These are phyloP conservation scores for Triticum urartu DNA, from an alignment of 176 grass and related monocot genomes.

Conservation along the genomic window DNA sequence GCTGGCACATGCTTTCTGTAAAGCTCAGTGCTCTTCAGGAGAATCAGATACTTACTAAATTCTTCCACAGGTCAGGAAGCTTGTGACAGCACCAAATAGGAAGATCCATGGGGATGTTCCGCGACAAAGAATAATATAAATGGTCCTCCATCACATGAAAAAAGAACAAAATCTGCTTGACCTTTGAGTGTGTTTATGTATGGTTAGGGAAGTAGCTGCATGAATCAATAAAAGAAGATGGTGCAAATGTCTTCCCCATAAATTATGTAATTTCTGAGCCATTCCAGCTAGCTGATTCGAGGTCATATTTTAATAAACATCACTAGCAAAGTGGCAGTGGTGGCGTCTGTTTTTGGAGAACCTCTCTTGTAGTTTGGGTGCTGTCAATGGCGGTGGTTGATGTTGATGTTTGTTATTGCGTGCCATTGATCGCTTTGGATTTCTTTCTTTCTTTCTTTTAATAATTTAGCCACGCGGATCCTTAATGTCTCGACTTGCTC, in stretches of 20 bases:
- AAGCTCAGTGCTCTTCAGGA: conserved; percentile 8
- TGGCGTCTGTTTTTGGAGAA: background rate
- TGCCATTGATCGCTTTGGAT: background rate
- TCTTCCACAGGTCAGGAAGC: conserved; percentile 22
- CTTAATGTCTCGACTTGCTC: background rate
- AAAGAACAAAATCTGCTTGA: conserved; percentile 15
- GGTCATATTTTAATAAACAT: background rate
- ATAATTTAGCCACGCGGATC: background rate
- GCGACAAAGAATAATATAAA: conserved; percentile 35
- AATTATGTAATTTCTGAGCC: background rate
- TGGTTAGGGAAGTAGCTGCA: conserved; percentile 8
- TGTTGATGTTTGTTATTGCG: background rate
- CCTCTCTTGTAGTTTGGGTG: background rate
- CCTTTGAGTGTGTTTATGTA: conserved; percentile 1
- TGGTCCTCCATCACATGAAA: conserved; percentile 1
- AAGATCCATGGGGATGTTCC: conserved; percentile 59
- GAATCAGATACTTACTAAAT: conserved; percentile 41
- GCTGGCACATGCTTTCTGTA: conserved; percentile 19
- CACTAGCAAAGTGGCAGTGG: background rate
- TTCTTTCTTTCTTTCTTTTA: no score
- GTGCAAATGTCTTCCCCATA: background rate
- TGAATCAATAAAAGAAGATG: conserved; percentile 22
- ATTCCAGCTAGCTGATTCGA: background rate
- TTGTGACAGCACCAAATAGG: conserved; percentile 42
- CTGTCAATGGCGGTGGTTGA: background rate